Evolutionary conservation across 2,329 filamentous ascomycete species (phyloP).

Genomic region (Fusarium verrucosum): DNA sequence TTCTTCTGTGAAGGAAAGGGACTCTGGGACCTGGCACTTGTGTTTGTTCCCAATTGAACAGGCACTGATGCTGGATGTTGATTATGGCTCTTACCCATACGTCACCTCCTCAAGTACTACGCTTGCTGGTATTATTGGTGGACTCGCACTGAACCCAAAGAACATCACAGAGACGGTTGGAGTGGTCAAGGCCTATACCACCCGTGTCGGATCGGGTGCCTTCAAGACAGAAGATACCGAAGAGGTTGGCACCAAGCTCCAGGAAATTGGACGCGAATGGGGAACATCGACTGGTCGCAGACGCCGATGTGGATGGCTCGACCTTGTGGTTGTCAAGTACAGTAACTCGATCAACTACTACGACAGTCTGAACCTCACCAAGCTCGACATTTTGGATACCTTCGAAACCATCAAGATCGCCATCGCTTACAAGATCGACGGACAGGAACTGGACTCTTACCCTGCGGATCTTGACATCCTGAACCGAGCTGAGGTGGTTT

Average conservation of each 20-base stretch:
- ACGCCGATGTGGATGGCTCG: conserved; percentile 64
- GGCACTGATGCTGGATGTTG: conserved; percentile 72
- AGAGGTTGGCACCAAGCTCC: conserved; percentile 57
- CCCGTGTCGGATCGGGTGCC: conserved; percentile 68
- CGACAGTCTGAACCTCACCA: conserved; percentile 67
- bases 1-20: not conserved
- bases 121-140: conserved; percentile 65
- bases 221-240: conserved; percentile 70
- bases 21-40: conserved; percentile 23
- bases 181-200: conserved; percentile 76
- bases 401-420: conserved; percentile 80
- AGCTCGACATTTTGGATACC: conserved; percentile 64
- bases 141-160: conserved; percentile 68
- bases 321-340: not conserved
- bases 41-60: conserved; percentile 36
- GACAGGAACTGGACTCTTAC: conserved; percentile 59
- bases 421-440: conserved; percentile 68
- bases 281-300: conserved; percentile 65
- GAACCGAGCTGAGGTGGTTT: conserved; percentile 69
- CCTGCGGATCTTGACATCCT: conserved; percentile 69
- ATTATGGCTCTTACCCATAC: conserved; percentile 56
- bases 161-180: conserved; percentile 69
- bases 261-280: conserved; percentile 57
- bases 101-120: conserved; percentile 68
- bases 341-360: conserved; percentile 68